Evolutionary conservation across 2,329 filamentous ascomycete species (phyloP), one percentile per base, ranked within the genome.

Genomic region (Nectriaceae sp.): DNA sequence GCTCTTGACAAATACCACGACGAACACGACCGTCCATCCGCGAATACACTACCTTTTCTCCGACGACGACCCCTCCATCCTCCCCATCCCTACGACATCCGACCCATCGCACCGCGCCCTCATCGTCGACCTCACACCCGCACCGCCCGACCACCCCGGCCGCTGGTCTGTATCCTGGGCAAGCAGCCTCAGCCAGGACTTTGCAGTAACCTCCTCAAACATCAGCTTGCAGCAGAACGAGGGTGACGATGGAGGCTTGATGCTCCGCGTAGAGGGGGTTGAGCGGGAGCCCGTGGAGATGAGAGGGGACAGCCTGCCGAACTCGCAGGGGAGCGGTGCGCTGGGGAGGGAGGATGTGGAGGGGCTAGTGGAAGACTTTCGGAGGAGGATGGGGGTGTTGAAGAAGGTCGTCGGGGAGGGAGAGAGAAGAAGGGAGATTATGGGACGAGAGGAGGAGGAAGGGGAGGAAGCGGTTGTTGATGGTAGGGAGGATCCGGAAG

Each of bases 21-120:
- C 82, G 8, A 80, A 83, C 60, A 82, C 89, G 39, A 88, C 90
- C 53, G 79, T 90, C 61, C 92, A 97, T 66, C 94, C 93, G 2
- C 84, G 83, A 44, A 84, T 96, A 2, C 90, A 93, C 72, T 97
- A 97, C 73, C 81, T 97, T 63, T 97, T 99, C 74, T 83, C 83
- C 59, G 92, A 97, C 69, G 94, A 97, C 70, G 91, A 97, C 64
- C 82, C 85, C 2, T 88, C 92, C 40, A 75, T 88, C 38, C 75
- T 96, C 31, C 88, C 88, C 1, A 78, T 83, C 31, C 85, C 88
- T 2, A 85, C 68, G 69, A 82, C 65, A 45, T 49, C 57, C 11
- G 62, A 66, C 53, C 54, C 61, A 13, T 42, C 61, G n/a, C 63
- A 75, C 49, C 75, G 82, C 41, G 70, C 80, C 31, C 64, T 86